phyloP scores from a whole-genome alignment of 129 eudicot species.

The Apium graveolens region DNA sequence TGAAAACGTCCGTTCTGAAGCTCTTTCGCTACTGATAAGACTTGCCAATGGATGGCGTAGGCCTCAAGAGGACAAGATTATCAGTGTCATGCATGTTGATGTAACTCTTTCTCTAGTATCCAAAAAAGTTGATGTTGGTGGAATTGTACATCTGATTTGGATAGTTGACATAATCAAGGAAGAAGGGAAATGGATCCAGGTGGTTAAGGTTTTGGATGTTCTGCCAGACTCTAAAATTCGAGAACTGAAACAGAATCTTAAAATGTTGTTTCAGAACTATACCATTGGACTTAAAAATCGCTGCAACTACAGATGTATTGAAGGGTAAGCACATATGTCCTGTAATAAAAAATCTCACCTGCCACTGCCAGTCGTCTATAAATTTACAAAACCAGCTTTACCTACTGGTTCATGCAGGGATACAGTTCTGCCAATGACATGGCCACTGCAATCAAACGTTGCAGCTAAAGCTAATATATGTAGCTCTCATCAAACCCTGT shows the following conservation, averaged over 20 bases:
- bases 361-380: neutral
- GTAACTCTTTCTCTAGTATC: constrained; percentile 15
- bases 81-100: constrained; percentile 18
- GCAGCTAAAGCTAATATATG: neutral
- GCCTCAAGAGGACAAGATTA: neutral
- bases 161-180: constrained; percentile 35
- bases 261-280: constrained; percentile 33
- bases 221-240: constrained; percentile 30
- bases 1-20: neutral
- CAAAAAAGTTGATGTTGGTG: constrained; percentile 31
- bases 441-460: constrained; percentile 32
- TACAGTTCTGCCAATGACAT: constrained; percentile 41
- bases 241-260: constrained; percentile 30
- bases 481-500: constrained; percentile 18
- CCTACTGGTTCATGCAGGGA: constrained; percentile 19
- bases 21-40: constrained; percentile 28
- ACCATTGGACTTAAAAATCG: constrained; percentile 27
- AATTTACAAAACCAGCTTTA: neutral
- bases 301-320: constrained; percentile 29
- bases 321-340: constrained; percentile 34
- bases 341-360: neutral
- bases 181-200: constrained; percentile 35
- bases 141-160: constrained; percentile 31
- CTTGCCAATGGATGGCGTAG: constrained; percentile 56
- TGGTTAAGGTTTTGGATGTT: constrained; percentile 48